These are phyloP conservation scores for Russula earlei DNA, from an alignment of 768 basidiomycete genomes.

Conservation along the genomic window DNA sequence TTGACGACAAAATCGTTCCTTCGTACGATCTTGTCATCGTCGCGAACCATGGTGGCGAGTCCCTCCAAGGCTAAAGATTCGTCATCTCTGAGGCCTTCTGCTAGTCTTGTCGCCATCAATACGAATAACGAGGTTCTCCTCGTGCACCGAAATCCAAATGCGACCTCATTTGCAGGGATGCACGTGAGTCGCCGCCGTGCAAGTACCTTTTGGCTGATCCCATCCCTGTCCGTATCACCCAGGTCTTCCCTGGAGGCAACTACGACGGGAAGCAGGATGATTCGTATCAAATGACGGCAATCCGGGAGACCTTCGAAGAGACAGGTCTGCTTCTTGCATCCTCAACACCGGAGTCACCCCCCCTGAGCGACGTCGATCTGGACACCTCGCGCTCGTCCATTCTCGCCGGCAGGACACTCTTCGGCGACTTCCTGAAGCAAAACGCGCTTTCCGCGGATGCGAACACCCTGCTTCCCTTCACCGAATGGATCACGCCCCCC, in stretches of 20 bases:
- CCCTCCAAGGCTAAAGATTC: slow-evolving; percentile 4
- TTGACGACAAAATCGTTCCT: not conserved
- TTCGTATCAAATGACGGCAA: slow-evolving; percentile 50
- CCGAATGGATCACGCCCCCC: slow-evolving; percentile 65
- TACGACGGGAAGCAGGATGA: slow-evolving; percentile 50
- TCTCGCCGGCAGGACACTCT: slow-evolving; percentile 41
- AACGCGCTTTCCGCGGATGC: slow-evolving; percentile 37
- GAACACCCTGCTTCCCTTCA: slow-evolving; percentile 52
- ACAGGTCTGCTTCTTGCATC: slow-evolving; percentile 57
- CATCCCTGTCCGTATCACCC: not conserved
- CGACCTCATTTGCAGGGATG: slow-evolving; percentile 54
- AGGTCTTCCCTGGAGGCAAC: slow-evolving; percentile 78
- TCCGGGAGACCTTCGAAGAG: slow-evolving; percentile 73
- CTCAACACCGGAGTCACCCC: slow-evolving; percentile 19
- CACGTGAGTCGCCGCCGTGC: slow-evolving; percentile 38
- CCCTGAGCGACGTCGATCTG: slow-evolving; percentile 32
- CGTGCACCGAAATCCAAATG: slow-evolving; percentile 59
- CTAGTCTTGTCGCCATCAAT: slow-evolving; percentile 59
- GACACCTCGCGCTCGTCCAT: slow-evolving; percentile 48
- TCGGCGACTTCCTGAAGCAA: slow-evolving; percentile 43
- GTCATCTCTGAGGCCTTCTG: slow-evolving; percentile 47
- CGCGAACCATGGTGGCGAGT: slow-evolving; percentile 1
- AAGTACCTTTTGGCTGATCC: not conserved
- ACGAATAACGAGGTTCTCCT: slow-evolving; percentile 56
- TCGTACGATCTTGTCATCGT: not conserved